Evolutionary conservation across 345 rosid species (phyloP).

Genomic region (Psidium guajava): DNA sequence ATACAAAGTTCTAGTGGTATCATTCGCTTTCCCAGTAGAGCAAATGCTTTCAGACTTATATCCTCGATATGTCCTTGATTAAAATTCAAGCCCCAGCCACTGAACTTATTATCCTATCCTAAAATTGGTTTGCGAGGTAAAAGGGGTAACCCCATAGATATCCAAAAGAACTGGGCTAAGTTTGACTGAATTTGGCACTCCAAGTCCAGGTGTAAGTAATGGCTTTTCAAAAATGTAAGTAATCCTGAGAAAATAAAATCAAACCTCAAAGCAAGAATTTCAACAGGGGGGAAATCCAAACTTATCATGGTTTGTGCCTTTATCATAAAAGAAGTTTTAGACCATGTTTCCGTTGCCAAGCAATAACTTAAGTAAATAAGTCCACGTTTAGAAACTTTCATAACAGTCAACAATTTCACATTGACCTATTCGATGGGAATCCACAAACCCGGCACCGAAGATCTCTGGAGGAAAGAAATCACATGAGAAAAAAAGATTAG

Average conservation of each 20-base stretch:
- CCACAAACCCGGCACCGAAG: not conserved
- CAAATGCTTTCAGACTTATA: not conserved
- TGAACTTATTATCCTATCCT: not conserved
- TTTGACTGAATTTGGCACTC: not conserved
- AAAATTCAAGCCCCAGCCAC: not conserved
- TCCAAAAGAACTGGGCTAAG: not conserved
- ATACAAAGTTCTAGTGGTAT: not conserved
- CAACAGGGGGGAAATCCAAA: not conserved
- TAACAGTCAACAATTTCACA: not conserved
- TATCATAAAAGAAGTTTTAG: not conserved
- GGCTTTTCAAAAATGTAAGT: not conserved
- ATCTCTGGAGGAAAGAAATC: not conserved
- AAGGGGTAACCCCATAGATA: not conserved
- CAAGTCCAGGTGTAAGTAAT: not conserved
- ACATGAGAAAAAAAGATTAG: not conserved
- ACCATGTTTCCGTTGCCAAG: not conserved
- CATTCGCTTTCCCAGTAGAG: not conserved
- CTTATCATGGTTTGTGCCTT: not conserved
- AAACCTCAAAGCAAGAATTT: not conserved
- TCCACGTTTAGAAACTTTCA: not conserved
- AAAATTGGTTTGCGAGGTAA: not conserved
- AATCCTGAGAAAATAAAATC: not conserved
- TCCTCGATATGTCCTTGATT: not conserved
- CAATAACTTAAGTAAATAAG: not conserved
- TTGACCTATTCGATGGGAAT: not conserved